phyloP scores from a whole-genome alignment of 352 stramenopile genomes.

The Globisporangium abappressorium region DNA sequence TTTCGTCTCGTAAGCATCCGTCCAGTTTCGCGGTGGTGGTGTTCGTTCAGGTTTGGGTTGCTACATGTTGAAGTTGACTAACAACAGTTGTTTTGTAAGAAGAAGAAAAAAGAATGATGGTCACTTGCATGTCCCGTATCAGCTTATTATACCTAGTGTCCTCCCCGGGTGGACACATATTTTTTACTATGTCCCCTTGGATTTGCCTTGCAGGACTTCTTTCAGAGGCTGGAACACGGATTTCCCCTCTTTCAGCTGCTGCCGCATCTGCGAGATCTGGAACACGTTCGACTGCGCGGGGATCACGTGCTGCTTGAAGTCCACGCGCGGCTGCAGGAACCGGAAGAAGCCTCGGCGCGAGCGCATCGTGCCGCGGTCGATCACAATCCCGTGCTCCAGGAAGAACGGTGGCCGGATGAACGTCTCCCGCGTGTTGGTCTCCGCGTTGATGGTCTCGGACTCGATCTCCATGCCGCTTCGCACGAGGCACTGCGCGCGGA shows the following conservation, averaged over 20 bases:
- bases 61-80: slow-evolving; percentile 1
- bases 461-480: slow-evolving; percentile 25
- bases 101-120: neutral
- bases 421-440: slow-evolving; percentile 24
- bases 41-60: slow-evolving; percentile 8
- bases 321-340: slow-evolving; percentile 27
- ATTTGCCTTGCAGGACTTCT: neutral
- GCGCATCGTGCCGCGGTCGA: slow-evolving; percentile 44
- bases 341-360: slow-evolving; percentile 38
- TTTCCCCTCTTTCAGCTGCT: slow-evolving; percentile 8
- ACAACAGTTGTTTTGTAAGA: neutral
- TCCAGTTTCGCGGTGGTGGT: neutral
- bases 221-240: neutral
- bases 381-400: slow-evolving; percentile 42
- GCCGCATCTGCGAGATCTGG: slow-evolving; percentile 10
- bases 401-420: slow-evolving; percentile 38
- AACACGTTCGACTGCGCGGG: slow-evolving; percentile 12
- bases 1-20: slow-evolving; percentile 55
- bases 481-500: slow-evolving; percentile 43
- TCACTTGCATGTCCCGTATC: neutral
- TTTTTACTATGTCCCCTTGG: slow-evolving; percentile 1
- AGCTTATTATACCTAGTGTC: neutral
- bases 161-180: neutral
- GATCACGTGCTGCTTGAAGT: slow-evolving; percentile 21
- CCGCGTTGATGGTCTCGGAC: slow-evolving; percentile 6